Conservation (phyloP, 129 eudicot genomes). For the Glebionis coronaria region DNA sequence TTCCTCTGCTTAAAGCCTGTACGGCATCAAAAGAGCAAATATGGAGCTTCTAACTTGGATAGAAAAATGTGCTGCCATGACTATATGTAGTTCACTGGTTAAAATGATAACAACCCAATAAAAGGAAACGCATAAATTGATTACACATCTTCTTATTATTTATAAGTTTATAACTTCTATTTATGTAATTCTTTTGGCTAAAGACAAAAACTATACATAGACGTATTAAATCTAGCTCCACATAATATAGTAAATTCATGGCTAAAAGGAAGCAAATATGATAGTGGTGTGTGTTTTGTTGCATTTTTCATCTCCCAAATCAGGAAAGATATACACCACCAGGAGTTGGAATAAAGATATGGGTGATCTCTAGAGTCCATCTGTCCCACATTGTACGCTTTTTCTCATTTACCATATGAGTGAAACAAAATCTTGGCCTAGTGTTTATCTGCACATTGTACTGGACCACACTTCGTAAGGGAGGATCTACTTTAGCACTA, state of each 20-base stretch:
- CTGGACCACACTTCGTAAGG: slow-evolving; percentile 20
- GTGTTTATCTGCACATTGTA: slow-evolving; percentile 17
- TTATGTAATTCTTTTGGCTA: no score
- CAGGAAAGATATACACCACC: slow-evolving; percentile 21
- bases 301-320: slow-evolving; percentile 25
- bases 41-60: slow-evolving; percentile 7
- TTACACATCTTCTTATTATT: slow-evolving; percentile 10
- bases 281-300: slow-evolving; percentile 11
- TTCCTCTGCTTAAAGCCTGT: background rate
- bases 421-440: slow-evolving; percentile 17
- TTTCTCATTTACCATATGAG: slow-evolving; percentile 15
- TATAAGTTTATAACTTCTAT: background rate
- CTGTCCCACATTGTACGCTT: slow-evolving; percentile 10
- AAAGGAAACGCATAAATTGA: background rate
- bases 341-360: slow-evolving; percentile 25
- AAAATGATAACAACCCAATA: background rate
- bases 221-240: background rate
- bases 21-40: background rate
- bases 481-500: slow-evolving; percentile 24
- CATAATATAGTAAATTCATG: slow-evolving; percentile 5
- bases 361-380: slow-evolving; percentile 19
- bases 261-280: slow-evolving; percentile 15
- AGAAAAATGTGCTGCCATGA: background rate
- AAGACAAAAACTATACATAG: background rate
- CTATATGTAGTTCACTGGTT: background rate